phyloP scores from a whole-genome alignment of 257 asterid genomes.

The Scutellaria minor region DNA sequence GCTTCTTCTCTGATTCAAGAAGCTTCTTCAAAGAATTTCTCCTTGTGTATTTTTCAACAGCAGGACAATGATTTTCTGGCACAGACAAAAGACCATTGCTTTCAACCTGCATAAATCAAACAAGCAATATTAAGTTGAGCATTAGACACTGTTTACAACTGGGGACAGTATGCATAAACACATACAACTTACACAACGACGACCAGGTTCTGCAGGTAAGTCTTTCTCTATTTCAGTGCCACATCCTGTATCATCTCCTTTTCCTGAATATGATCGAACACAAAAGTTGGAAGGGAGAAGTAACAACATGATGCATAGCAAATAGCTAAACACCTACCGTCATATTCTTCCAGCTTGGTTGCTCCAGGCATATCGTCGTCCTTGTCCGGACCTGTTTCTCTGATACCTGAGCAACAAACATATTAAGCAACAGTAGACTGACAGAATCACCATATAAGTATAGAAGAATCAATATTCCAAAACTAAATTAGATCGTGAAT shows the following conservation, averaged over 20 bases:
- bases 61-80: slow-evolving; percentile 51
- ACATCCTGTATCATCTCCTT: slow-evolving; percentile 41
- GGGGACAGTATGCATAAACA: slow-evolving; percentile 65
- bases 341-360: slow-evolving; percentile 38
- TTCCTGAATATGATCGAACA: slow-evolving; percentile 51
- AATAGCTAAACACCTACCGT: slow-evolving; percentile 45
- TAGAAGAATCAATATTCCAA: slow-evolving; percentile 28
- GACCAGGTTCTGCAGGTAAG: slow-evolving; percentile 67
- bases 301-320: slow-evolving; percentile 20
- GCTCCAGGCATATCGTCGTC: slow-evolving; percentile 42
- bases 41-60: slow-evolving; percentile 43
- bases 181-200: slow-evolving; percentile 99
- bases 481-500: slow-evolving; percentile 23
- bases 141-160: slow-evolving; percentile 45
- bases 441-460: slow-evolving; percentile 28
- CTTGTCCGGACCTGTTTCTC: slow-evolving; percentile 53
- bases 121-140: slow-evolving; percentile 57
- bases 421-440: slow-evolving; percentile 36
- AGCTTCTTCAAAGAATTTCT: slow-evolving; percentile 51
- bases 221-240: slow-evolving; percentile 43
- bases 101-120: slow-evolving; percentile 62
- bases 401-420: slow-evolving; percentile 57
- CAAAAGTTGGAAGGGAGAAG: slow-evolving; percentile 21
- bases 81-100: slow-evolving; percentile 73
- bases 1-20: slow-evolving; percentile 53